These are phyloP conservation scores for Silene vulgaris DNA, from an alignment of 179 eudicot genomes.

Conservation along the genomic window DNA sequence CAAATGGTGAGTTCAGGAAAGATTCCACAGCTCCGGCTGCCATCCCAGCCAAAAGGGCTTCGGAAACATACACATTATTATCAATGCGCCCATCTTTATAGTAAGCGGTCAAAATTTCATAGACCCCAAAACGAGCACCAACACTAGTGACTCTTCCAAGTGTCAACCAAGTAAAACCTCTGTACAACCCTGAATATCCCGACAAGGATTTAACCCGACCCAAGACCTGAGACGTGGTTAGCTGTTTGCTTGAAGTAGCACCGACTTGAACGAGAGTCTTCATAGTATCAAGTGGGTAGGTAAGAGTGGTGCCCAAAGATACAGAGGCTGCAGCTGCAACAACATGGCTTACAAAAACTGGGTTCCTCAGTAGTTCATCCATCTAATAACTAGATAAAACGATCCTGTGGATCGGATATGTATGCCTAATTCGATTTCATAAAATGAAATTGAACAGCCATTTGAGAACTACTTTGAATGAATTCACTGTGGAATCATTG, in stretches of 20 bases:
- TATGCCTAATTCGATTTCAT: not conserved
- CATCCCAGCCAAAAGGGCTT: constrained; percentile 78
- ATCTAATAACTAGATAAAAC: constrained; percentile 24
- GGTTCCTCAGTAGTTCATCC: constrained; percentile 70
- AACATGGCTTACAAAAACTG: constrained; percentile 54
- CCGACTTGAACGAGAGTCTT: constrained; percentile 83
- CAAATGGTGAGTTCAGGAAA: constrained; percentile 73
- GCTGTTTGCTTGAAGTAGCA: constrained; percentile 48
- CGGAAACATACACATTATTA: constrained; percentile 58
- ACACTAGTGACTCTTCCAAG: constrained; percentile 60
- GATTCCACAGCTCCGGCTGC: constrained; percentile 73
- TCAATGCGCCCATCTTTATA: constrained; percentile 88
- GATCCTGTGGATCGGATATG: not conserved
- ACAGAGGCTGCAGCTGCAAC: constrained; percentile 66
- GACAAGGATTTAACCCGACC: constrained; percentile 51
- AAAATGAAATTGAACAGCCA: not conserved
- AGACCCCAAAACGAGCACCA: constrained; percentile 76
- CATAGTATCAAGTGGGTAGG: constrained; percentile 75
- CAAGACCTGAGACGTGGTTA: constrained; percentile 51
- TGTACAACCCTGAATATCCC: constrained; percentile 71
- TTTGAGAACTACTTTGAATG: not conserved
- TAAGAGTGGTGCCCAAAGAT: constrained; percentile 49
- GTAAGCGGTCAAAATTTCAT: constrained; percentile 74
- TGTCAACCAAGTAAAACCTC: constrained; percentile 68
- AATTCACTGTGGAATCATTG: not conserved